Evolutionary conservation across 1,139 yeast genomes (phyloP).

Genomic region (Scheffersomyces quercinus): DNA sequence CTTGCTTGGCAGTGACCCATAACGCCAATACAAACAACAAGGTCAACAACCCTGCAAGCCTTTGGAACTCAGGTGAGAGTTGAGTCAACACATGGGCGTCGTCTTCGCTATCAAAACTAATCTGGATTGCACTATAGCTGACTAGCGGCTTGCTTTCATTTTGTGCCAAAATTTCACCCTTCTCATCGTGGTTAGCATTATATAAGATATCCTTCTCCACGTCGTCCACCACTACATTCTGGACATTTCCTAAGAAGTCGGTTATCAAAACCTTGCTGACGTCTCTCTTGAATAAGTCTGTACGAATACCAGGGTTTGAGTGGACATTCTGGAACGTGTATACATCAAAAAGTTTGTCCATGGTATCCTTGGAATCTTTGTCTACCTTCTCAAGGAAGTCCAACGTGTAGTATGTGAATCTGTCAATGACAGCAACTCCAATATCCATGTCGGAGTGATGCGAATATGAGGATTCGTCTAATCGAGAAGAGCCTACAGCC

Average conservation of each 20-base stretch:
- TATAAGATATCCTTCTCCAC: slow-evolving; percentile 48
- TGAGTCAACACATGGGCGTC: not conserved
- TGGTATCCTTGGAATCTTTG: slow-evolving; percentile 70
- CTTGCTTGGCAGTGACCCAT: slow-evolving; percentile 6
- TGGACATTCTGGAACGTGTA: slow-evolving; percentile 85
- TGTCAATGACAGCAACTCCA: slow-evolving; percentile 96
- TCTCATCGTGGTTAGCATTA: slow-evolving; percentile 27
- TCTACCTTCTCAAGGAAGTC: slow-evolving; percentile 84
- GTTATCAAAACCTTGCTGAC: slow-evolving; percentile 75
- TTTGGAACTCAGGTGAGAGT: not conserved
- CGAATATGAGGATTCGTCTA: slow-evolving; percentile 90
- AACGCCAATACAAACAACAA: slow-evolving; percentile 3
- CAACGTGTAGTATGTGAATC: slow-evolving; percentile 89
- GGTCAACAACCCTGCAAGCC: slow-evolving; percentile 1
- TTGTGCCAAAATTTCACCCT: slow-evolving; percentile 11
- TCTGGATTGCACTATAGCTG: not conserved
- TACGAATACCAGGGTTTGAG: slow-evolving; percentile 87
- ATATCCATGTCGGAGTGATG: slow-evolving; percentile 94
- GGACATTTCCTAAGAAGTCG: slow-evolving; percentile 94
- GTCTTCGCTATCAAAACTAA: not conserved
- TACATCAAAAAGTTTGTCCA: slow-evolving; percentile 80
- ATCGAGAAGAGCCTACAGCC: slow-evolving; percentile 89
- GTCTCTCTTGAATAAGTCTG: slow-evolving; percentile 72
- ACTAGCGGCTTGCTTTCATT: not conserved
- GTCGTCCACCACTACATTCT: slow-evolving; percentile 70